Conservation (phyloP, 2,329 filamentous ascomycete genomes). For the Periconia macrospinosa region DNA sequence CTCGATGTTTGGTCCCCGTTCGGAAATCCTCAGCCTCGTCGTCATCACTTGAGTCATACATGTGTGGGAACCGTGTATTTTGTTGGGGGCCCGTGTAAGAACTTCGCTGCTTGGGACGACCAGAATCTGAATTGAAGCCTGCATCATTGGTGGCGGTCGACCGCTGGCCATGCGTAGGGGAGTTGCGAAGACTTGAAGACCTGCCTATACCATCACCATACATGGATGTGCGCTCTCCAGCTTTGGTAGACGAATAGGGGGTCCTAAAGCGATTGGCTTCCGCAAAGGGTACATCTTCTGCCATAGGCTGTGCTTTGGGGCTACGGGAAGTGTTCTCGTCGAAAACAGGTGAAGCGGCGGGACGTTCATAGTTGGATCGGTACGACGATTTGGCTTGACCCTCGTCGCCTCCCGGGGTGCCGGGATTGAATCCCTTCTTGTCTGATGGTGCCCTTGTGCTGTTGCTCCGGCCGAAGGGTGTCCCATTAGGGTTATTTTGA, state of each 20-base stretch:
- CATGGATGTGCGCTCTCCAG: constrained; percentile 61
- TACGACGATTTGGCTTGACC: constrained; percentile 58
- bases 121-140: constrained; percentile 36
- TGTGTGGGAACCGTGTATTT: constrained; percentile 25
- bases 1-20: constrained; percentile 13
- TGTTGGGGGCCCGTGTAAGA: constrained; percentile 24
- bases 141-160: constrained; percentile 24
- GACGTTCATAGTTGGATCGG: constrained; percentile 35
- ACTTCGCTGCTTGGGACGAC: constrained; percentile 27
- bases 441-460: constrained; percentile 52
- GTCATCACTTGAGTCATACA: constrained; percentile 36
- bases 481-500: constrained; percentile 38
- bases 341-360: constrained; percentile 41
- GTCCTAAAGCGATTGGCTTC: constrained; percentile 55
- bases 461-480: constrained; percentile 42
- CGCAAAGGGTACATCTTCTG: constrained; percentile 41
- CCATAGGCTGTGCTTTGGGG: constrained; percentile 33
- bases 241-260: constrained; percentile 54
- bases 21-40: constrained; percentile 24
- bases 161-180: constrained; percentile 39
- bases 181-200: constrained; percentile 57
- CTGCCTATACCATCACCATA: constrained; percentile 54
- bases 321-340: constrained; percentile 44
- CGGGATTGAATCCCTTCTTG: constrained; percentile 61
- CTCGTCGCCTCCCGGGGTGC: constrained; percentile 62